phyloP scores from a whole-genome alignment of 768 basidiomycete genomes.

The Tulasnella calospora region DNA sequence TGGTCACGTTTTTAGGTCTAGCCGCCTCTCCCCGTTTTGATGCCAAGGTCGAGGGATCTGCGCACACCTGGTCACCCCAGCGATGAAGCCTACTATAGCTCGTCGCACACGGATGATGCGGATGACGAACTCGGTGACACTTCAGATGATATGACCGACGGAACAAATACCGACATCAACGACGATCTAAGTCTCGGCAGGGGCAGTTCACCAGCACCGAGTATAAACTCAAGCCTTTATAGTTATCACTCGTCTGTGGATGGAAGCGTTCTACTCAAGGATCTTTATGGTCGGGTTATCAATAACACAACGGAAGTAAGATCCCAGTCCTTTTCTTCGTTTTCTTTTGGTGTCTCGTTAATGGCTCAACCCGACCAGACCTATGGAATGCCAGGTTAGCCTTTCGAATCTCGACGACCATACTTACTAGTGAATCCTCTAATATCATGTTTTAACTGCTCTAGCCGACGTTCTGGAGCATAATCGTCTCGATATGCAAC shows the following conservation, averaged over 20 bases:
- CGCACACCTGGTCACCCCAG: not conserved
- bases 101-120: not conserved
- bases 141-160: not conserved
- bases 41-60: not conserved
- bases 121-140: not conserved
- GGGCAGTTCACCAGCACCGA: not conserved
- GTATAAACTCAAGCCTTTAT: not conserved
- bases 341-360: too few species aligned
- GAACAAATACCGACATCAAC: not conserved
- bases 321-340: not conserved
- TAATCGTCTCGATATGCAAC: conserved; percentile 10
- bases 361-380: not conserved
- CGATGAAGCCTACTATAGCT: conserved; percentile 25
- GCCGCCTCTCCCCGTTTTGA: not conserved
- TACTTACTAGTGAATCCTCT: too few species aligned
- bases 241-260: conserved; percentile 25
- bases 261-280: conserved; percentile 19
- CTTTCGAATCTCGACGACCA: not conserved
- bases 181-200: not conserved
- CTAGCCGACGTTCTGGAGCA: conserved; percentile 16
- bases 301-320: conserved; percentile 23
- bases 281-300: conserved; percentile 14
- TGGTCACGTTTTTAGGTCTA: too few species aligned
- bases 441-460: too few species aligned
- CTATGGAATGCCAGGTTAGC: not conserved